Percentiles rank a stretch among this genome's conserved stretches.
Evolutionary conservation across 768 basidiomycete genomes (phyloP).

Genomic region (Pulveroboletus sp.): DNA sequence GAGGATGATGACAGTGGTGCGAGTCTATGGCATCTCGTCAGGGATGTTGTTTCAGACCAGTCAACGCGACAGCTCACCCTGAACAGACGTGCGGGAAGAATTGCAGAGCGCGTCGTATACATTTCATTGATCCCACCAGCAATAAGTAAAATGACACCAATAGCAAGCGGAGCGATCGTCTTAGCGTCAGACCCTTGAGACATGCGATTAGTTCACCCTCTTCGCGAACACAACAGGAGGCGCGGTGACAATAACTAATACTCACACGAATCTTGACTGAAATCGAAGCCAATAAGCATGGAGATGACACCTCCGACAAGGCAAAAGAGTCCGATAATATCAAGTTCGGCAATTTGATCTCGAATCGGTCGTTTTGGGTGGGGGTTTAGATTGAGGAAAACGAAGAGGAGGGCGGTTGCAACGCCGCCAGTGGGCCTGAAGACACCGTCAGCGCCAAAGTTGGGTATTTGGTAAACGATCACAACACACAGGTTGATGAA

Average conservation of each 20-base stretch:
- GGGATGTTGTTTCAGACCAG: background rate
- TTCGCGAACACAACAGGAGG: background rate
- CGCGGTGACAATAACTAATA: background rate
- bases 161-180: slow-evolving; percentile 59
- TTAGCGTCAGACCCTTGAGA: slow-evolving; percentile 50
- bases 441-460: background rate
- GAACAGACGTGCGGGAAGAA: slow-evolving; percentile 73
- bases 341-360: slow-evolving; percentile 62
- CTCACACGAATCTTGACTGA: slow-evolving; percentile 64
- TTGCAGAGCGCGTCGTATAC: slow-evolving; percentile 60
- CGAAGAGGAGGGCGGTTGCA: slow-evolving; percentile 57
- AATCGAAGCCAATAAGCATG: slow-evolving; percentile 69
- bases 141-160: slow-evolving; percentile 55
- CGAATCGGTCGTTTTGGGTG: slow-evolving; percentile 53
- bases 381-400: slow-evolving; percentile 79
- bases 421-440: slow-evolving; percentile 71
- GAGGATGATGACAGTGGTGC: slow-evolving; percentile 63
- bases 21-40: slow-evolving; percentile 43
- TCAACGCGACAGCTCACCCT: slow-evolving; percentile 37
- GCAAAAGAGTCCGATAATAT: slow-evolving; percentile 63
- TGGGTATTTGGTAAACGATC: background rate
- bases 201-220: background rate
- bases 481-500: slow-evolving; percentile 65
- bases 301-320: slow-evolving; percentile 64
- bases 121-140: slow-evolving; percentile 53